Evolutionary conservation across 176 grass and related monocot genomes (phyloP), one percentile per base, ranked within the genome.

Genomic region (Otatea glauca): DNA sequence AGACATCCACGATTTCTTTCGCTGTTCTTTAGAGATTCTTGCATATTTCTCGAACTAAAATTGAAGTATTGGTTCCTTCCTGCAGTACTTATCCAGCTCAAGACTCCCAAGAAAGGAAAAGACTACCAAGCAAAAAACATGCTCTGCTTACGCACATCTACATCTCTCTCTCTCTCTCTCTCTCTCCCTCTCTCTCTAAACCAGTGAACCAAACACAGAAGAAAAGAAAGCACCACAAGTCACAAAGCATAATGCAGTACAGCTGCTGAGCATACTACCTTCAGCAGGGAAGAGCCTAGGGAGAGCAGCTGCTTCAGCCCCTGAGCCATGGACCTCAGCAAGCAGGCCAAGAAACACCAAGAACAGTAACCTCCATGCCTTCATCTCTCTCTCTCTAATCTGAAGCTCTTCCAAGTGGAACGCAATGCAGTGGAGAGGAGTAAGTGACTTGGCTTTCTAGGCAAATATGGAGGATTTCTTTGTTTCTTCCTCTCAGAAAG

Each of bases 251-350:
- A 72, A 82, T 82, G 55, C 38, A 77, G 49, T 12, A 21, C 69
- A 80, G 50, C 7, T 49, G 17, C 42, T 15, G 60, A 78, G 12
- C 13, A 53, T 15, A 2, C 5, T 10, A 90, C 89, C 84, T 90
- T 90, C 89, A 68, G 74, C 20, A 12, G 84, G 41, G 62, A 60
- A 66, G 80, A 90, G 84, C 29, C 67, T 86, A 16, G 80, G 87
- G 34, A 4, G 44, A 12, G 64, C 58, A 10, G 71, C 78, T 44
- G 66, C 44, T 47, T 39, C 23, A 45, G 2, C 67, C 24, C 13
- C 87, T 12, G 88, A 64, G n/a, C 70, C 84, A 83, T 79, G 83
- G 65, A 74, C 47, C 79, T 83, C 47, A 5, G 27, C 66, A 56
- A 87, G 39, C 73, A 83, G 64, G 45, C 29, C 66, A 5, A 86